Percentiles rank a stretch among this genome's conserved stretches.
These are phyloP conservation scores for Suillus fuscotomentosus DNA, from an alignment of 768 basidiomycete genomes.

Conservation along the genomic window DNA sequence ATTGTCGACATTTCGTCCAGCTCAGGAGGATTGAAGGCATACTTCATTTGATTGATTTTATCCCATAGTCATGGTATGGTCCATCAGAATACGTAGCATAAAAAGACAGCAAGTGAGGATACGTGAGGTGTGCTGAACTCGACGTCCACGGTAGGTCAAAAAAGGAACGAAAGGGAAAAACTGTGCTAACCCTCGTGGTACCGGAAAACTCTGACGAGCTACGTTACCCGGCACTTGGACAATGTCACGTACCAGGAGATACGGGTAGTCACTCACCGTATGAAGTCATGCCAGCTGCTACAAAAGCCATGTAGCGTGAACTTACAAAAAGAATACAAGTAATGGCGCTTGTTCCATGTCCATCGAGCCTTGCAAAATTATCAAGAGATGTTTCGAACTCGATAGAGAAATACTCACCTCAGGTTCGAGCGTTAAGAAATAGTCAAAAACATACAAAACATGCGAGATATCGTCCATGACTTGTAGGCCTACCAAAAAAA, in stretches of 20 bases:
- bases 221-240: too few relatives aligned
- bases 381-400: neutral
- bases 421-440: neutral
- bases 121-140: too few relatives aligned
- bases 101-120: too few relatives aligned
- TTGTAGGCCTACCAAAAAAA: neutral
- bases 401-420: neutral
- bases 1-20: neutral
- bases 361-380: neutral
- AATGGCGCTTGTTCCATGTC: slow-evolving; percentile 4
- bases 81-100: too few relatives aligned
- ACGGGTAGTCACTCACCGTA: slow-evolving; percentile 1
- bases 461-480: neutral
- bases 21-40: neutral
- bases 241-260: neutral
- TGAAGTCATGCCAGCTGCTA: slow-evolving; percentile 7
- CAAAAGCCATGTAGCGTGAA: slow-evolving; percentile 6
- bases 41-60: neutral
- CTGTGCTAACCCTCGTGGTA: too few relatives aligned
- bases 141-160: too few relatives aligned
- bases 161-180: too few relatives aligned
- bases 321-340: neutral
- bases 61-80: too few relatives aligned
- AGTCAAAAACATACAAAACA: neutral
- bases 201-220: too few relatives aligned